Evolutionary conservation across 352 stramenopile genomes (phyloP).

Genomic region (Pythium rhizo-oryzae): DNA sequence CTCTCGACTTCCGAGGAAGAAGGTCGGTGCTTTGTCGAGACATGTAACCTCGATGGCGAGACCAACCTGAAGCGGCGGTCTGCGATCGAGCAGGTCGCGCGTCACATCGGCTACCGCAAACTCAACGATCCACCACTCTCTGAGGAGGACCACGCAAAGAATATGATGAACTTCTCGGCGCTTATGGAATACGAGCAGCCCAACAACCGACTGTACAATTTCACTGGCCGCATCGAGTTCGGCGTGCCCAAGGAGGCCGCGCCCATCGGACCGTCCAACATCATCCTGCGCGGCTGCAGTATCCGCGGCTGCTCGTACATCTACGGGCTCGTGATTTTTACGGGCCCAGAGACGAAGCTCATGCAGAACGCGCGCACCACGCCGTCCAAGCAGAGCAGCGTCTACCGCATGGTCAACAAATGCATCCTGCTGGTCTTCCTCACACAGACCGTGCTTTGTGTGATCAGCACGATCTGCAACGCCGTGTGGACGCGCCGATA

Average conservation of each 20-base stretch:
- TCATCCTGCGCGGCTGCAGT: constrained; percentile 86
- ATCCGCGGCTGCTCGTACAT: constrained; percentile 61
- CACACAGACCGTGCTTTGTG: constrained; percentile 58
- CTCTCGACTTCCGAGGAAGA: constrained; percentile 75
- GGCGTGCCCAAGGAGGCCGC: constrained; percentile 36
- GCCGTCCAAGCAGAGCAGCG: constrained; percentile 74
- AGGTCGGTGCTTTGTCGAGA: constrained; percentile 91
- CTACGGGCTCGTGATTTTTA: constrained; percentile 88
- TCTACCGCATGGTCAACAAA: constrained; percentile 70
- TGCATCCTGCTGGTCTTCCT: constrained; percentile 75
- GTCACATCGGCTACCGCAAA: constrained; percentile 56
- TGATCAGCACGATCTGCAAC: constrained; percentile 69
- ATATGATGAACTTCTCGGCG: constrained; percentile 43
- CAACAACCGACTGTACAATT: constrained; percentile 81
- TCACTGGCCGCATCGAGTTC: constrained; percentile 56
- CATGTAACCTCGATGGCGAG: constrained; percentile 93
- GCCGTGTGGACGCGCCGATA: constrained; percentile 49
- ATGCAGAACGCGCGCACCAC: constrained; percentile 74
- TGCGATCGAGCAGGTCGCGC: constrained; percentile 54
- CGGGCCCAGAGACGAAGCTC: constrained; percentile 89
- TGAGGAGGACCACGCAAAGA: constrained; percentile 43
- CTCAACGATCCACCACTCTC: constrained; percentile 52
- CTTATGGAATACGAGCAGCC: constrained; percentile 75
- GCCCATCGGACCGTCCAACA: constrained; percentile 64
- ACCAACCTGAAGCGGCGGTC: constrained; percentile 92